Evolutionary conservation across 2,329 filamentous ascomycete genomes (phyloP), one percentile per base, ranked within the genome.

Genomic region (Penicillium sp.): DNA sequence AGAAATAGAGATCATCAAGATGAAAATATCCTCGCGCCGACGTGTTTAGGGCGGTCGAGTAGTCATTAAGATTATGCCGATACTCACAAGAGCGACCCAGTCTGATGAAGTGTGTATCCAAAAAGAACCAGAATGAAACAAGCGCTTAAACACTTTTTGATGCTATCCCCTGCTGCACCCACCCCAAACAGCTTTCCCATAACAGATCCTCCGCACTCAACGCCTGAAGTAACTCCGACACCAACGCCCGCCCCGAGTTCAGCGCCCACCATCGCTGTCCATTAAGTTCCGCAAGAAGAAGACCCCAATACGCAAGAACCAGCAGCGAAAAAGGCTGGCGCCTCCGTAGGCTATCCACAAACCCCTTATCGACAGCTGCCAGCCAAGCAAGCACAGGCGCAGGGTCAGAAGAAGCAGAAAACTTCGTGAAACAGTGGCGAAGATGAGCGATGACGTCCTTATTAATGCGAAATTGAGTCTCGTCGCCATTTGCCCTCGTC

Each of bases 301-400:
- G 51, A 1, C 62, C 64, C 66, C 66, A 68, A 20, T 67, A 56
- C 13, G 54, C 51, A 11, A 67, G 54, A 28, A 68, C 60, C 8
- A 68, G 50, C 27, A 68, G 44, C 4, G 56, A 44, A 18, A 68
- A 55, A 2, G 61, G 55, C 28, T 62, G 46, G 11, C 60, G 42
- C 9, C 48, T 49, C 10, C 54, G 50, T 0, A 67, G 24, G 8
- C 35, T 47, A 18, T 62, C 42, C 14, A 65, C 56, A 41, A 66
- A 67, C 0, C 54, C 56, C 20, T 54, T 56, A 7, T 63, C 58
- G 9, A 63, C 63, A 1, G 55, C 52, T 1, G 54, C 63, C 2
- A 66, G 50, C 66, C 68, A 69, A 4, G 63, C 56, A 25, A 66
- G 44, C 1, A 65, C 64, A 2, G 65, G 56, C 2, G 61, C 63